Evolutionary conservation across 495 filamentous ascomycete genomes (phyloP).

Genomic region (Pyrenopolyporus hunteri): DNA sequence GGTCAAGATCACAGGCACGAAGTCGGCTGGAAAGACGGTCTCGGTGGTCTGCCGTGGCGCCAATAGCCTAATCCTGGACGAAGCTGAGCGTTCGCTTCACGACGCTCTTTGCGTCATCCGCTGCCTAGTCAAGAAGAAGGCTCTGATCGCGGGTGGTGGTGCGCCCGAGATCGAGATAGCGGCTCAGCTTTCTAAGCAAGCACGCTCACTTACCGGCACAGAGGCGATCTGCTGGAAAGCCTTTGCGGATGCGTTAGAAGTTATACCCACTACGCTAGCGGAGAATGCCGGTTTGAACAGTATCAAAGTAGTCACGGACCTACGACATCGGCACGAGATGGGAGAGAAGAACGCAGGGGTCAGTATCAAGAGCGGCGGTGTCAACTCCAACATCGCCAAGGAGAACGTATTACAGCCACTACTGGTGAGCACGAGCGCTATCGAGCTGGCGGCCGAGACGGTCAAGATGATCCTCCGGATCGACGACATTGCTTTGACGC

Average conservation of each 20-base stretch:
- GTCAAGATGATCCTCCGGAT: constrained; percentile 99
- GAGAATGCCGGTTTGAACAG: constrained; percentile 97
- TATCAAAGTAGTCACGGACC: constrained; percentile 98
- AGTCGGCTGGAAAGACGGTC: constrained; percentile 80
- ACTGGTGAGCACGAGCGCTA: constrained; percentile 94
- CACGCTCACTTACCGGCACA: constrained; percentile 83
- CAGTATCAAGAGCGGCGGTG: constrained; percentile 95
- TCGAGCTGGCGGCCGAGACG: constrained; percentile 95
- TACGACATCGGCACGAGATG: constrained; percentile 89
- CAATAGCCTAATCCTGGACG: constrained; percentile 92
- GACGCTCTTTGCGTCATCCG: constrained; percentile 97
- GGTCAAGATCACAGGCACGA: constrained; percentile 93
- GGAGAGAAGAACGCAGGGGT: constrained; percentile 96
- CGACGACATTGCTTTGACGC: constrained; percentile 79
- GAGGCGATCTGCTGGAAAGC: constrained; percentile 98
- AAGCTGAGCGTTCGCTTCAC: constrained; percentile 94
- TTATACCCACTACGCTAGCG: constrained; percentile 93
- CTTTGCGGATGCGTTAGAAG: constrained; percentile 96
- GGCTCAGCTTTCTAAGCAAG: constrained; percentile 75
- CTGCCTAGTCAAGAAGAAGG: constrained; percentile 98
- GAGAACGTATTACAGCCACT: constrained; percentile 98
- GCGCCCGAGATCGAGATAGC: constrained; percentile 96
- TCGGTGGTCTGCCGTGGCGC: constrained; percentile 93
- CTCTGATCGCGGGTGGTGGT: constrained; percentile 93
- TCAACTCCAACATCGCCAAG: constrained; percentile 91